Conservation (phyloP, 768 basidiomycete species). For the Kwoniella mangroviensis region DNA sequence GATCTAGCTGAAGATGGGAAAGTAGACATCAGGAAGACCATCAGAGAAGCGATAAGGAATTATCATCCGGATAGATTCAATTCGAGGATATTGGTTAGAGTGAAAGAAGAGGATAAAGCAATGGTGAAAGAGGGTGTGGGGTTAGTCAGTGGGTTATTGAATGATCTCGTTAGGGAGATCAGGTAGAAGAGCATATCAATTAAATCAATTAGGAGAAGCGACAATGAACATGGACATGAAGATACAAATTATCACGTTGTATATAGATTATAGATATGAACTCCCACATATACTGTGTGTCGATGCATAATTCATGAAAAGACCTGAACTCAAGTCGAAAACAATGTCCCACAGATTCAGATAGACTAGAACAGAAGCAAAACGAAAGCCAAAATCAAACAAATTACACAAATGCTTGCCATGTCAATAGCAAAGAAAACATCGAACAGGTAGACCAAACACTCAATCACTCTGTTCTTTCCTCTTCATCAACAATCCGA, state of each 20-base stretch:
- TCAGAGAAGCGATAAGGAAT: slow-evolving; percentile 66
- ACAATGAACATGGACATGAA: too few species aligned
- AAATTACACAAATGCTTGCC: too few species aligned
- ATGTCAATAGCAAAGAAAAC: too few species aligned
- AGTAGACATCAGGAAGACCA: slow-evolving; percentile 63
- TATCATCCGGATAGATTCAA: slow-evolving; percentile 59
- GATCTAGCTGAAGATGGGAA: slow-evolving; percentile 48
- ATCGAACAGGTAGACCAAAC: neutral
- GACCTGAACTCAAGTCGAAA: too few species aligned
- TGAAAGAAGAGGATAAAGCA: slow-evolving; percentile 47
- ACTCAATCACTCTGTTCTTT: neutral
- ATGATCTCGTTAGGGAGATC: slow-evolving; percentile 42
- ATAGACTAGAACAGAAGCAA: too few species aligned
- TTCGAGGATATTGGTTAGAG: slow-evolving; percentile 41
- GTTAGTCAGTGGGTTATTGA: slow-evolving; percentile 49
- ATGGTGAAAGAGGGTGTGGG: slow-evolving; percentile 56
- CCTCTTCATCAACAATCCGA: neutral
- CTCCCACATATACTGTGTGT: too few species aligned
- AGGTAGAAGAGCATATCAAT: neutral
- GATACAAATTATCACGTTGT: neutral
- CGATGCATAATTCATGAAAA: too few species aligned
- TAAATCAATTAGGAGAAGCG: too few species aligned
- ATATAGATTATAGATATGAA: neutral
- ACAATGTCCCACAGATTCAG: too few species aligned
- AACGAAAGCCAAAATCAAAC: too few species aligned